These are phyloP conservation scores for Euphrasia confusa DNA, from an alignment of 257 asterid genomes.

Conservation along the genomic window DNA sequence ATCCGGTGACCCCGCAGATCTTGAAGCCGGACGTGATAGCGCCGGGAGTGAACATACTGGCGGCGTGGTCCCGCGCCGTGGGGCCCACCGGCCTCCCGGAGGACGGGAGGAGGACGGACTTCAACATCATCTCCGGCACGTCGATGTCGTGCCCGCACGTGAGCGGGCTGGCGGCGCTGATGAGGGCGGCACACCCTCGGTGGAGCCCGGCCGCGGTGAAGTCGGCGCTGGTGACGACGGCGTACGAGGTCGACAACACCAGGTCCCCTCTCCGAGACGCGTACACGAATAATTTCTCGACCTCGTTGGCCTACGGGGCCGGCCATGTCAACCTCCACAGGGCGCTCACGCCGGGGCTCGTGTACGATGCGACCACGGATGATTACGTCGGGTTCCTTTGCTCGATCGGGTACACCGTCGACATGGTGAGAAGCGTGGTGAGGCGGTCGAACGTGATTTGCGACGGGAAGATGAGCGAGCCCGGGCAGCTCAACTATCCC, in stretches of 20 bases:
- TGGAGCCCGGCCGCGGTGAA: constrained; percentile 54
- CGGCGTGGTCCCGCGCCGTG: constrained; percentile 36
- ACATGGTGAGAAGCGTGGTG: constrained; percentile 34
- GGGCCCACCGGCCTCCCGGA: constrained; percentile 38
- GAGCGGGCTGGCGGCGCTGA: constrained; percentile 42
- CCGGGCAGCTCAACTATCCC: constrained; percentile 72
- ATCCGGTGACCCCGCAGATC: constrained; percentile 40
- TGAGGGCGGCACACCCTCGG: constrained; percentile 43
- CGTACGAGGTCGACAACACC: constrained; percentile 40
- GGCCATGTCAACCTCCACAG: constrained; percentile 43
- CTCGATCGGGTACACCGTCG: constrained; percentile 36
- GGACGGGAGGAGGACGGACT: constrained; percentile 33
- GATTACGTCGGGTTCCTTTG: constrained; percentile 45
- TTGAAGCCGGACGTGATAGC: constrained; percentile 49
- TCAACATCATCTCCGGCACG: constrained; percentile 50
- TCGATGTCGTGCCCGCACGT: constrained; percentile 58
- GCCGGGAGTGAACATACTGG: constrained; percentile 47
- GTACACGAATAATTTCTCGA: constrained; percentile 29
- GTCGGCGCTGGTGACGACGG: constrained; percentile 49
- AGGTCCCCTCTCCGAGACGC: constrained; percentile 37
- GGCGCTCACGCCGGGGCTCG: constrained; percentile 44
- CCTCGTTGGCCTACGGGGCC: constrained; percentile 40
- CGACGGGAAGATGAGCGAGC: constrained; percentile 32
- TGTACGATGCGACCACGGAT: constrained; percentile 32
- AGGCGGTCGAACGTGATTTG: constrained; percentile 49